These are phyloP conservation scores for Chondrus crispus DNA, from an alignment of 23 red algal genomes.

Conservation along the genomic window DNA sequence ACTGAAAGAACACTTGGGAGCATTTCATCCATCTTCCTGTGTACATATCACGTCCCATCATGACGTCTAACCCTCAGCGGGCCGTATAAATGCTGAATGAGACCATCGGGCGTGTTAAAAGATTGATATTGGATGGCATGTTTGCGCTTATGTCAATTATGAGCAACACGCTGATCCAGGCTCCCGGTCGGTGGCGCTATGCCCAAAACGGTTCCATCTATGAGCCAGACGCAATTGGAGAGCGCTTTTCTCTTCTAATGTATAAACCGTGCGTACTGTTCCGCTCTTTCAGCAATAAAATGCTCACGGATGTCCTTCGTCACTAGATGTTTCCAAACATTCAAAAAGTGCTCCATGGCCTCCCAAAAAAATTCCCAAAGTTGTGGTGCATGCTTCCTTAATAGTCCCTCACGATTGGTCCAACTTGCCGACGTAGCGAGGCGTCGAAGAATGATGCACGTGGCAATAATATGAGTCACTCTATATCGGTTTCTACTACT, in stretches of 20 bases:
- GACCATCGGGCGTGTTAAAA: not conserved
- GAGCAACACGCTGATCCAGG: no score
- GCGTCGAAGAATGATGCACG: not conserved
- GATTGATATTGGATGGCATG: not conserved
- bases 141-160: not conserved
- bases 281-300: no score
- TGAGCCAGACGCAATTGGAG: no score
- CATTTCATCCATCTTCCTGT: not conserved
- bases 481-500: not conserved
- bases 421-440: not conserved
- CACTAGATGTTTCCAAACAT: not conserved
- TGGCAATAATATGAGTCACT: not conserved
- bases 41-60: not conserved
- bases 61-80: not conserved
- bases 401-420: not conserved
- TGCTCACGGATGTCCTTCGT: no score
- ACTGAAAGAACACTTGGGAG: not conserved
- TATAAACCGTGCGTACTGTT: no score
- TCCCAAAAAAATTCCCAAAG: conserved; percentile 8
- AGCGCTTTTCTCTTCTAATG: no score
- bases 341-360: not conserved
- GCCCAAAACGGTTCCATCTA: no score
- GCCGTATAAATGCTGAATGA: not conserved
- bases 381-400: not conserved
- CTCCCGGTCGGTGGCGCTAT: no score